Evolutionary conservation across 257 asterid species (phyloP).

Genomic region (Penstemon eatonii): DNA sequence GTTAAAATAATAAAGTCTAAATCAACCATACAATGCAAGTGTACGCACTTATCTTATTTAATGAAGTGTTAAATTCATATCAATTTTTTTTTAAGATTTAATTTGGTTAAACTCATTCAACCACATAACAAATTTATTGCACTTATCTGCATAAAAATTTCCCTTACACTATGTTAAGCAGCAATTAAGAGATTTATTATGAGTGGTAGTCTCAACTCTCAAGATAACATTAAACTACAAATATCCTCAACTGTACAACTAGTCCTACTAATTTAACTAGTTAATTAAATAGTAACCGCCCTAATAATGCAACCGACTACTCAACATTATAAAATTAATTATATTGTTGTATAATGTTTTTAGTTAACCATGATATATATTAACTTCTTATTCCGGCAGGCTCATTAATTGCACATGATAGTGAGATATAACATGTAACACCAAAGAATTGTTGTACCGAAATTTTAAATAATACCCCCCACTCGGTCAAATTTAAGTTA

Average conservation of each 20-base stretch:
- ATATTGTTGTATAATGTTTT: conserved; percentile 27
- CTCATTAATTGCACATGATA: conserved; percentile 48
- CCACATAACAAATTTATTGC: not conserved
- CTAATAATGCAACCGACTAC: conserved; percentile 59
- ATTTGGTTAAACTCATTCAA: not conserved
- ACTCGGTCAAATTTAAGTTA: not conserved
- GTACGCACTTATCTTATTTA: too few species aligned
- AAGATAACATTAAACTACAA: too few species aligned
- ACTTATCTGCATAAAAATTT: not conserved
- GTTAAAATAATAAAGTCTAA: too few species aligned
- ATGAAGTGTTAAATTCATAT: too few species aligned
- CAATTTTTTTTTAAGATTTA: not conserved
- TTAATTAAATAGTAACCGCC: conserved; percentile 51
- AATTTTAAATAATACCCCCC: too few species aligned
- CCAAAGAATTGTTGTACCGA: not conserved
- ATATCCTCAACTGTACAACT: conserved; percentile 27
- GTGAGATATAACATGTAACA: conserved; percentile 26
- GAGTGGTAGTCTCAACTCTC: not conserved
- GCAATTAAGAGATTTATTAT: conserved; percentile 5
- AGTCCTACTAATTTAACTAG: conserved; percentile 16
- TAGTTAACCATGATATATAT: conserved; percentile 34
- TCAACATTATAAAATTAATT: conserved; percentile 28
- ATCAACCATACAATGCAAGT: too few species aligned
- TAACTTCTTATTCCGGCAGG: conserved; percentile 33
- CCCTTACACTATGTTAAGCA: conserved; percentile 20